phyloP scores from a whole-genome alignment of 371 early-diverging fungal species.

The Apophysomyces variabilis region DNA sequence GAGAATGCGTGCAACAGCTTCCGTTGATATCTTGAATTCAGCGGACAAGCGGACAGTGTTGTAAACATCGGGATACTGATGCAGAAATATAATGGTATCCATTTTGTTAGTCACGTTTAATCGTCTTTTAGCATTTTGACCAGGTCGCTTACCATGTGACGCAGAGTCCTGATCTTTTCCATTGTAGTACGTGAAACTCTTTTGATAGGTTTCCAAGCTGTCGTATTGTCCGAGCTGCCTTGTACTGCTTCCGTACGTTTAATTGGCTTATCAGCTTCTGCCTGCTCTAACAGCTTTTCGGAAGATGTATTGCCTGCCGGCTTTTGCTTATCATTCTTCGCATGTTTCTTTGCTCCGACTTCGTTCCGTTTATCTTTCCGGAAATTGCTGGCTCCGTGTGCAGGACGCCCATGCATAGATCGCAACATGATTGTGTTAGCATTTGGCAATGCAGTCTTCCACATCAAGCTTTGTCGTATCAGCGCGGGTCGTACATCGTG shows the following conservation, averaged over 20 bases:
- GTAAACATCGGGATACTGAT: slow-evolving; percentile 36
- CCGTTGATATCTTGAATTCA: slow-evolving; percentile 40
- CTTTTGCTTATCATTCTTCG: neutral
- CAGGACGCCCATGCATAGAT: neutral
- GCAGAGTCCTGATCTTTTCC: slow-evolving; percentile 35
- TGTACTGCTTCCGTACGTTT: neutral
- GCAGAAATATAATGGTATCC: neutral
- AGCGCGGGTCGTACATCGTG: neutral
- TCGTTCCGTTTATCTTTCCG: neutral
- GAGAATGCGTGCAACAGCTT: slow-evolving; percentile 42
- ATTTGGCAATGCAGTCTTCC: no score
- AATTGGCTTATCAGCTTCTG: no score
- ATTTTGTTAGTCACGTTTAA: neutral
- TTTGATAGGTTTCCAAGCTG: slow-evolving; percentile 37
- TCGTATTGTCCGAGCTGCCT: neutral
- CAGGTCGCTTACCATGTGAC: slow-evolving; percentile 22
- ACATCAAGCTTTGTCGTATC: neutral
- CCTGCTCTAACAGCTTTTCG: neutral
- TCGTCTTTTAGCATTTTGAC: no score
- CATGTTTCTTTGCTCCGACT: neutral
- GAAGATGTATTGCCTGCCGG: no score
- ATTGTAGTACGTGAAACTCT: slow-evolving; percentile 43
- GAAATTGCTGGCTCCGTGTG: neutral
- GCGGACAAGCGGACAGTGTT: slow-evolving; percentile 24
- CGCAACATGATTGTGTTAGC: no score